A percentile compares a stretch with the other conserved stretches of the same genome.
Conservation (phyloP, 371 early-diverging fungal species). For the Mucor piriformis region DNA sequence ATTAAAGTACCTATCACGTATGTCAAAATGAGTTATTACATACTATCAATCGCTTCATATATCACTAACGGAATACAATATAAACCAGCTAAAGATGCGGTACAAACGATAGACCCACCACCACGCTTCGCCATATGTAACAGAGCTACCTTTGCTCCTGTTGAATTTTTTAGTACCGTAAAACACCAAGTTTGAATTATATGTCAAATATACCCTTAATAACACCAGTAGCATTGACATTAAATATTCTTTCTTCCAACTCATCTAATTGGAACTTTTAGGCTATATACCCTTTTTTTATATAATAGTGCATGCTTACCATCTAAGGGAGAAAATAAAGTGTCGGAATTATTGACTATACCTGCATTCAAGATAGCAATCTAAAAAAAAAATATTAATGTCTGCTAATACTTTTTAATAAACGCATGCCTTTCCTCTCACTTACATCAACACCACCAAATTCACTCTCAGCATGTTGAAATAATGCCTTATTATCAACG, state of each 20-base stretch:
- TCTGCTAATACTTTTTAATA: not conserved
- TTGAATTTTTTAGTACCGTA: not conserved
- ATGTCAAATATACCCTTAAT: slow-evolving; percentile 45
- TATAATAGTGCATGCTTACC: too few species aligned
- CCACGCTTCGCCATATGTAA: slow-evolving; percentile 42
- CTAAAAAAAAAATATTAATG: not conserved
- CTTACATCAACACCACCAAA: slow-evolving; percentile 68
- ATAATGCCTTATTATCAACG: slow-evolving; percentile 46
- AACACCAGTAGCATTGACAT: slow-evolving; percentile 69
- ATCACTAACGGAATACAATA: slow-evolving; percentile 9
- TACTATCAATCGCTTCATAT: not conserved
- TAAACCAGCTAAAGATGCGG: slow-evolving; percentile 41
- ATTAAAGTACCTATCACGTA: not conserved
- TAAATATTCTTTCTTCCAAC: slow-evolving; percentile 48
- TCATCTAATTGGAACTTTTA: slow-evolving; percentile 25
- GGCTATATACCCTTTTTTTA: not conserved
- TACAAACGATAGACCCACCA: slow-evolving; percentile 53
- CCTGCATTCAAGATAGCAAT: slow-evolving; percentile 58
- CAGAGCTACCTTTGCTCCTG: slow-evolving; percentile 38
- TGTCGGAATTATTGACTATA: slow-evolving; percentile 41
- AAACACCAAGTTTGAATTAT: too few species aligned
- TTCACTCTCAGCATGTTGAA: slow-evolving; percentile 48
- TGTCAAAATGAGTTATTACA: not conserved
- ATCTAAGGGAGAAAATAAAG: slow-evolving; percentile 30
- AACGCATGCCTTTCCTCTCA: slow-evolving; percentile 6